phyloP scores from a whole-genome alignment of 1,284 basidiomycete genomes.

The Irpex lacteus region DNA sequence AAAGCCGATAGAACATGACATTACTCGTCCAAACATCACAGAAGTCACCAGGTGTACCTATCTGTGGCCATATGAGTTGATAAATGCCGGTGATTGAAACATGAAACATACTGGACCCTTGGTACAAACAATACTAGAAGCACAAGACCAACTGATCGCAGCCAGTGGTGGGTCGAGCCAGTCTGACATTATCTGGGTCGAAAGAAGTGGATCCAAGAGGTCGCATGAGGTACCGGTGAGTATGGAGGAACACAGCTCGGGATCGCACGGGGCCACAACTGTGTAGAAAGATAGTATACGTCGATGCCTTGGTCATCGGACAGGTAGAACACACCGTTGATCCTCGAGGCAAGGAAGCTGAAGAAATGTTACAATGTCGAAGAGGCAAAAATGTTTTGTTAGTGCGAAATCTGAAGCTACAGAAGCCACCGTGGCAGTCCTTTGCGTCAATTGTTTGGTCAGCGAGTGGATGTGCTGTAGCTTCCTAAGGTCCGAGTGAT shows the following conservation, averaged over 20 bases:
- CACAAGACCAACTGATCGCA: background rate
- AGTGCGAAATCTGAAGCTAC: background rate
- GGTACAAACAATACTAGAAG: background rate
- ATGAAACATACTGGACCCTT: background rate
- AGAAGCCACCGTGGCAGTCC: background rate
- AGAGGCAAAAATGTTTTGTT: too few relatives aligned
- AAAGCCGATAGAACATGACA: background rate
- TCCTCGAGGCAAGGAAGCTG: too few relatives aligned
- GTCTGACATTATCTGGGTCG: background rate
- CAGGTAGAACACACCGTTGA: too few relatives aligned
- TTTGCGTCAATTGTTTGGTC: too few relatives aligned
- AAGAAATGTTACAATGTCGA: too few relatives aligned
- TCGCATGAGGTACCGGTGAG: background rate
- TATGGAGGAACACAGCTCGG: background rate
- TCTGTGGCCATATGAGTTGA: background rate
- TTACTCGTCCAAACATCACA: background rate
- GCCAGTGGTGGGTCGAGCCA: background rate
- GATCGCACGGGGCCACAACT: background rate
- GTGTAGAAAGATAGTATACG: background rate
- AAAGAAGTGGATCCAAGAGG: background rate
- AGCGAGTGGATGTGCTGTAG: background rate
- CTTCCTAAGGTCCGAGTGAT: background rate
- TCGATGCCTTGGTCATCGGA: background rate
- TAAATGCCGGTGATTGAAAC: background rate
- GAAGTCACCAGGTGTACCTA: background rate